Conservation (phyloP, 495 filamentous ascomycete genomes). For the Aspergillus steynii region DNA sequence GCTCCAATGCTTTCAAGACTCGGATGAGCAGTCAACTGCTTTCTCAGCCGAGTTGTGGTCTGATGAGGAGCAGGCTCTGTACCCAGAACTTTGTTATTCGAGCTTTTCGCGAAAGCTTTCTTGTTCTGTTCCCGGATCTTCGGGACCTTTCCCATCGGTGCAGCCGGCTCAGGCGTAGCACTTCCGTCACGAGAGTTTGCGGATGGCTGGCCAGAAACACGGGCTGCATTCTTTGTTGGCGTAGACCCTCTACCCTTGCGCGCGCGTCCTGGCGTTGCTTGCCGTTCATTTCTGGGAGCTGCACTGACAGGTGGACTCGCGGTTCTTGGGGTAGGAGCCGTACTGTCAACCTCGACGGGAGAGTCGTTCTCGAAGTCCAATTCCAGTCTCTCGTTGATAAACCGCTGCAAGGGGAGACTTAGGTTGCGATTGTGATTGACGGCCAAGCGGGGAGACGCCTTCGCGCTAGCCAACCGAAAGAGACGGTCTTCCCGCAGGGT, state of each 20-base stretch:
- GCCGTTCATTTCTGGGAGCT: neutral
- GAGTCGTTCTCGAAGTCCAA: slow-evolving; percentile 26
- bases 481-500: slow-evolving; percentile 38
- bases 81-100: slow-evolving; percentile 15
- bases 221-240: neutral
- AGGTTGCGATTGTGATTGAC: slow-evolving; percentile 37
- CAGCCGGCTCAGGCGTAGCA: slow-evolving; percentile 5
- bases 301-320: slow-evolving; percentile 6
- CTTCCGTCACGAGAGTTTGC: slow-evolving; percentile 21
- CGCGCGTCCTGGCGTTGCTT: neutral
- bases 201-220: slow-evolving; percentile 18
- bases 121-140: slow-evolving; percentile 20
- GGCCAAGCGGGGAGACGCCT: slow-evolving; percentile 20
- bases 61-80: slow-evolving; percentile 25
- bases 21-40: slow-evolving; percentile 37
- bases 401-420: slow-evolving; percentile 46
- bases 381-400: slow-evolving; percentile 46
- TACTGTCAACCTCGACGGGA: slow-evolving; percentile 12
- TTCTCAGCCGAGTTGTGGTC: slow-evolving; percentile 29
- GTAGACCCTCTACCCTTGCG: neutral
- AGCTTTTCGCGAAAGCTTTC: slow-evolving; percentile 18
- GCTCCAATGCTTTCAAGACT: slow-evolving; percentile 42
- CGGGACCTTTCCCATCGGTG: slow-evolving; percentile 1
- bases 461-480: slow-evolving; percentile 30
- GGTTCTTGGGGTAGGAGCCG: slow-evolving; percentile 7